phyloP scores from a whole-genome alignment of 345 rosid genomes.

The Citropsis articulata region DNA sequence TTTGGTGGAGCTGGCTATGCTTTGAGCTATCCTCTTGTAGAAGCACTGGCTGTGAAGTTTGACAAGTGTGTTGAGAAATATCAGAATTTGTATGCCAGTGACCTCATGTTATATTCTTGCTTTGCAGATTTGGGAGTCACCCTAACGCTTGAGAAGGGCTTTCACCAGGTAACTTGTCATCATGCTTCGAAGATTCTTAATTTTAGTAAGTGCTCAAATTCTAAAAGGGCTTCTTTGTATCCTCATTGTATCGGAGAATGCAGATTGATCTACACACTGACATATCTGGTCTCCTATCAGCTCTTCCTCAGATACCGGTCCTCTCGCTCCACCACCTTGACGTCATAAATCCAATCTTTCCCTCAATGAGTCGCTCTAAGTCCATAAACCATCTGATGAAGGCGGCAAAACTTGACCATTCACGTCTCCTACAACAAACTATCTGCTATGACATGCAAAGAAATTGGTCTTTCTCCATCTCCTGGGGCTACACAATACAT shows the following conservation, averaged over 20 bases:
- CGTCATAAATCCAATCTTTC: conserved; percentile 51
- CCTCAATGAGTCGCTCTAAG: conserved; percentile 43
- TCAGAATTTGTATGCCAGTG: conserved; percentile 30
- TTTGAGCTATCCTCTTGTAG: conserved; percentile 51
- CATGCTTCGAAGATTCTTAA: background rate
- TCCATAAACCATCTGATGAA: conserved; percentile 56
- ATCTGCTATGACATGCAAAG: conserved; percentile 52
- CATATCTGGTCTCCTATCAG: conserved; percentile 59
- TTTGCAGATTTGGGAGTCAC: conserved; percentile 48
- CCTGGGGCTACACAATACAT: conserved; percentile 67
- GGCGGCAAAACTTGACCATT: conserved; percentile 43
- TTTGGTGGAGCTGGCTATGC: conserved; percentile 74
- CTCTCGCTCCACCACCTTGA: conserved; percentile 70
- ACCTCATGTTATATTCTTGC: conserved; percentile 38
- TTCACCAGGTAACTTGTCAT: conserved; percentile 53
- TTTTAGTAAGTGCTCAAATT: too few species aligned
- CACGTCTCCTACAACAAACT: conserved; percentile 60
- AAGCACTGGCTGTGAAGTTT: conserved; percentile 31
- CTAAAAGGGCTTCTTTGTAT: too few species aligned
- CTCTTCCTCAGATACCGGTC: conserved; percentile 53
- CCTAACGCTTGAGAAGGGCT: conserved; percentile 38
- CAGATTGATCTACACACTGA: conserved; percentile 65
- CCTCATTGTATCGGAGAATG: background rate
- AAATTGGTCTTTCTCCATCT: conserved; percentile 59
- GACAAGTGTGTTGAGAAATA: conserved; percentile 56